A percentile compares a stretch with the other conserved stretches of the same genome.
Evolutionary conservation across 139 green algal species (phyloP).

Genomic region (Chlamydomonas schloesseri): DNA sequence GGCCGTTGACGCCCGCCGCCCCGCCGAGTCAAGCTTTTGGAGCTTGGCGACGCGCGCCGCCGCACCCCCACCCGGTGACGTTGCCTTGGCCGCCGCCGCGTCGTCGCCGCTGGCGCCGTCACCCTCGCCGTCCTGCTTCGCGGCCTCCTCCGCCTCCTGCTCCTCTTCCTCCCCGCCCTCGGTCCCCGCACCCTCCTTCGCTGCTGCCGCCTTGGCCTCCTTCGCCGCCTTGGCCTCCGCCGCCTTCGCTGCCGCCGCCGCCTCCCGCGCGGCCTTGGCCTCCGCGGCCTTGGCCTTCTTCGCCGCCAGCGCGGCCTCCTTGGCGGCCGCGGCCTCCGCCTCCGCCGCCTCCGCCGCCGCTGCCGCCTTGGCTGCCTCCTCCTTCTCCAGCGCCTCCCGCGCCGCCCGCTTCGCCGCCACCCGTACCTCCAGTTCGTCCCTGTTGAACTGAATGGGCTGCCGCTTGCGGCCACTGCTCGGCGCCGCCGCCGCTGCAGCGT

Average conservation of each 20-base stretch:
- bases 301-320: background rate
- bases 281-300: background rate
- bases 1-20: background rate
- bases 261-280: background rate
- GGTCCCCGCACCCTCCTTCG: too few species aligned
- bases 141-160: too few species aligned
- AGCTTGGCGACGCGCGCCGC: constrained; percentile 8
- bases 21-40: constrained; percentile 31
- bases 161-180: background rate
- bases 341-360: background rate
- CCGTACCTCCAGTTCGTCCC: constrained; percentile 15
- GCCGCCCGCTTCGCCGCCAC: constrained; percentile 37
- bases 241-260: background rate
- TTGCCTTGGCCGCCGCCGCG: background rate
- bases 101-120: background rate
- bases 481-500: background rate
- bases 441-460: constrained; percentile 20
- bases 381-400: background rate
- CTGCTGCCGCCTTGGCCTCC: background rate
- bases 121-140: background rate
- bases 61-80: background rate
- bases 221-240: background rate
- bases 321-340: background rate
- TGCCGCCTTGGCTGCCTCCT: background rate
- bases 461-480: constrained; percentile 10